Conservation (phyloP, 208 protist genomes). For the Wallacemonas sp. region DNA sequence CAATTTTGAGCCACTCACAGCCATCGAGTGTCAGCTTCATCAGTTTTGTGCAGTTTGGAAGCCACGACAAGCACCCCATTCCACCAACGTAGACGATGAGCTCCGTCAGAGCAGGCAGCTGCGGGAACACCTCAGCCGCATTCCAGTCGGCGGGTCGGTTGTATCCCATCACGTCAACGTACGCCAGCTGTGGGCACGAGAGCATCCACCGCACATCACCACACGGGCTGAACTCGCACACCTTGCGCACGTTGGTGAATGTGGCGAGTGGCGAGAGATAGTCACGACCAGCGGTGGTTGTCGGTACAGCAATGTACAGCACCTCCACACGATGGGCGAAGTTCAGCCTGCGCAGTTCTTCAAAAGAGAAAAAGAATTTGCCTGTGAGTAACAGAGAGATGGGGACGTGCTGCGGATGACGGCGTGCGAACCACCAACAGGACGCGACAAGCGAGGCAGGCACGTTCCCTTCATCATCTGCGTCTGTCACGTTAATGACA, state of each 20-base stretch:
- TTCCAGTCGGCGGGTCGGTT: background rate
- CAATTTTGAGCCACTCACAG: conserved; percentile 8
- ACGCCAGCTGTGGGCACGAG: conserved; percentile 4
- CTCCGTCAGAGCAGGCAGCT: background rate
- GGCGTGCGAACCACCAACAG: conserved; percentile 1
- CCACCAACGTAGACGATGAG: background rate
- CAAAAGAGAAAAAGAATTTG: background rate
- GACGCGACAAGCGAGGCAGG: background rate
- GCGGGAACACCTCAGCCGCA: background rate
- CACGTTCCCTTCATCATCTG: background rate
- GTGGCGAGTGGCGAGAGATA: background rate
- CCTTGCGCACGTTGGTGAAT: conserved; percentile 1
- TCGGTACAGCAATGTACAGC: background rate
- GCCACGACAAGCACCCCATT: background rate
- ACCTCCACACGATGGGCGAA: conserved; percentile 3
- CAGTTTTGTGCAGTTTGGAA: background rate
- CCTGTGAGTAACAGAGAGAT: background rate
- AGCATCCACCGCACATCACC: conserved; percentile 8
- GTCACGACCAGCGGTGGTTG: background rate
- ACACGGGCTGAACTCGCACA: background rate
- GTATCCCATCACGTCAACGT: conserved; percentile 3
- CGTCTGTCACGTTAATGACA: background rate
- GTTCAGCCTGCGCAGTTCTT: background rate
- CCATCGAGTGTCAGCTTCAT: background rate
- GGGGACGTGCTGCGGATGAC: conserved; percentile 1